These are phyloP conservation scores for Fusarium agapanthi DNA, from an alignment of 2,329 filamentous ascomycete genomes.

Conservation along the genomic window DNA sequence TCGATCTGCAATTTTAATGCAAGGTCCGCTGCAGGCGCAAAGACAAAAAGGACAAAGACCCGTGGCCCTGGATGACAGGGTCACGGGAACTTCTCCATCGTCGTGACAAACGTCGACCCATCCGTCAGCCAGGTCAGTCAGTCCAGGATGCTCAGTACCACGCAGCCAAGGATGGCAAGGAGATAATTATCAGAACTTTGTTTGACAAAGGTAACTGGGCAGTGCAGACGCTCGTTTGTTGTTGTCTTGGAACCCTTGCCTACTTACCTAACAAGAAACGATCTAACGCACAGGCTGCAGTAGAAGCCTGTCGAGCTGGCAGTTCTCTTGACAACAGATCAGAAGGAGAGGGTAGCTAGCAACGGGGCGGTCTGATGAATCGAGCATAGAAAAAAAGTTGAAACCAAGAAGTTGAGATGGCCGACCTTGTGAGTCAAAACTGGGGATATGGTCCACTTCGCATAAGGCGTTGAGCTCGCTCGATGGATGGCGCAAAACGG, in stretches of 20 bases:
- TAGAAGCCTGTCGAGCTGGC: conserved; percentile 13
- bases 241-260: conserved; percentile 9
- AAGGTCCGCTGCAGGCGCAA: conserved; percentile 22
- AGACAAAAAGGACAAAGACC: conserved; percentile 9
- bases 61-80: conserved; percentile 21
- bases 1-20: conserved; percentile 24
- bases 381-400: not conserved
- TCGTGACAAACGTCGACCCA: conserved; percentile 9
- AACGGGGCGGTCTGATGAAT: conserved; percentile 6
- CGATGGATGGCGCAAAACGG: conserved; percentile 24
- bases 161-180: conserved; percentile 14
- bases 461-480: conserved; percentile 25
- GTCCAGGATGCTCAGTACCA: conserved; percentile 6
- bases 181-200: conserved; percentile 10
- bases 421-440: conserved; percentile 6
- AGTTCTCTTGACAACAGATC: conserved; percentile 10
- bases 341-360: conserved; percentile 11
- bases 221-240: conserved; percentile 2
- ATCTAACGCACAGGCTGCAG: conserved; percentile 18
- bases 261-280: conserved; percentile 1
- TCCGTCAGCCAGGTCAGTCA: conserved; percentile 5
- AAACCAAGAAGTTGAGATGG: not conserved
- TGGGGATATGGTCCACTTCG: conserved; percentile 25
- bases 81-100: conserved; percentile 3
- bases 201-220: conserved; percentile 8